Evolutionary conservation across 495 filamentous ascomycete species (phyloP).

Genomic region (Chlorociboria aeruginascens): DNA sequence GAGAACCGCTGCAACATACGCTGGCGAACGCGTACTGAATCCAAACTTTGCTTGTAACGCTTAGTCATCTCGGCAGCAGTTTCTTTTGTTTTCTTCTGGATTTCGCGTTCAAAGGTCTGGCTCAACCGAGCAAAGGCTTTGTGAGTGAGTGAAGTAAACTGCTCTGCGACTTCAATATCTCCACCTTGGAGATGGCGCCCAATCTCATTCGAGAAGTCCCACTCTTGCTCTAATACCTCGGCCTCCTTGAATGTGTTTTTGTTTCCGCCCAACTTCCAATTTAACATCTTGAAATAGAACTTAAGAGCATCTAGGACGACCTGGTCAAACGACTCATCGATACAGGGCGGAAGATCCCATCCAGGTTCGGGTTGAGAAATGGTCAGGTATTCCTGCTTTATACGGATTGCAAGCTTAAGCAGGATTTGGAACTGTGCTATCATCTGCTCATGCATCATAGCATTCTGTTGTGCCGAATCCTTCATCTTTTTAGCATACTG

Average conservation of each 20-base stretch:
- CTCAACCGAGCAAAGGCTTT: constrained; percentile 82
- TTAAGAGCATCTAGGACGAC: constrained; percentile 91
- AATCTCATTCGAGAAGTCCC: constrained; percentile 89
- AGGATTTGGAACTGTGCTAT: constrained; percentile 92
- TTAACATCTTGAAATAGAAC: constrained; percentile 94
- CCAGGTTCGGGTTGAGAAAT: constrained; percentile 81
- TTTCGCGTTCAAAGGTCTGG: constrained; percentile 81
- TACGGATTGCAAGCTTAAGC: constrained; percentile 77
- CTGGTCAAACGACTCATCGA: constrained; percentile 92
- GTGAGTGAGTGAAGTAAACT: constrained; percentile 87
- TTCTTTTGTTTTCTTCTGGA: constrained; percentile 72
- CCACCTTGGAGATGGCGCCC: constrained; percentile 80
- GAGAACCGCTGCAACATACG: constrained; percentile 69
- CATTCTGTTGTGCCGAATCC: constrained; percentile 69
- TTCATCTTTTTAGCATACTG: constrained; percentile 90
- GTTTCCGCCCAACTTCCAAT: constrained; percentile 93
- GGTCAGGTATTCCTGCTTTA: constrained; percentile 77
- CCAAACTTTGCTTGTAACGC: constrained; percentile 85
- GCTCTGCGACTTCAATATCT: constrained; percentile 96
- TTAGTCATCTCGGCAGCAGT: constrained; percentile 84
- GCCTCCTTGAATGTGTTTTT: constrained; percentile 99
- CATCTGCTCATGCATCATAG: constrained; percentile 92
- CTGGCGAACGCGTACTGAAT: constrained; percentile 91
- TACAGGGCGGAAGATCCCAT: constrained; percentile 91
- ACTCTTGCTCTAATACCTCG: constrained; percentile 93